A percentile compares a stretch with the other conserved stretches of the same genome.
These are phyloP conservation scores for Colletotrichum falcatum DNA, from an alignment of 2,329 filamentous ascomycete species.

Conservation along the genomic window DNA sequence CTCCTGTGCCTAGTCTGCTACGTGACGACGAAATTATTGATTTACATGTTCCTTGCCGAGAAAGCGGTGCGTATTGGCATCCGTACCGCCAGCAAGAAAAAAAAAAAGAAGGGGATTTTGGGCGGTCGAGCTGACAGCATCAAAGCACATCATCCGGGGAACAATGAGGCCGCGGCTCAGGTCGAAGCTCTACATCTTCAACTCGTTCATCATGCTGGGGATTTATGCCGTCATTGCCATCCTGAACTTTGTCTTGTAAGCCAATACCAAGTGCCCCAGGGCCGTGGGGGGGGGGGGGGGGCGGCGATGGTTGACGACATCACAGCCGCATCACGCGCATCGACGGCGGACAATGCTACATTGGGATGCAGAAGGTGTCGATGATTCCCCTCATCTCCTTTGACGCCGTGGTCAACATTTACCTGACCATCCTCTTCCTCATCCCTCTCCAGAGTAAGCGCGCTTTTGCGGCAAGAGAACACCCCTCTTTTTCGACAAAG, in stretches of 20 bases:
- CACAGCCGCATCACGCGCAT: constrained; percentile 68
- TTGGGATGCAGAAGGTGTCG: constrained; percentile 69
- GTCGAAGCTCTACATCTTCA: constrained; percentile 71
- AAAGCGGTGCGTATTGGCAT: constrained; percentile 62
- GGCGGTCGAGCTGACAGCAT: constrained; percentile 32
- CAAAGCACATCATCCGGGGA: constrained; percentile 68
- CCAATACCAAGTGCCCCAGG: not conserved
- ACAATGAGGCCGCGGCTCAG: constrained; percentile 62
- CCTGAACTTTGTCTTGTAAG: constrained; percentile 72
- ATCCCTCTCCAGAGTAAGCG: constrained; percentile 66
- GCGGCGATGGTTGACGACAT: not conserved
- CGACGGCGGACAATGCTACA: constrained; percentile 67
- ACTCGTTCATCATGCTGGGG: constrained; percentile 67
- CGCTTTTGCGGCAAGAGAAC: not conserved
- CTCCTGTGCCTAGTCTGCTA: constrained; percentile 72
- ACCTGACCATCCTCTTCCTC: constrained; percentile 72
- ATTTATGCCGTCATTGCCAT: constrained; percentile 61
- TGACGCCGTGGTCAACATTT: constrained; percentile 71
- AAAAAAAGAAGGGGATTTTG: too few species aligned
- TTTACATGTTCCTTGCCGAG: constrained; percentile 75
- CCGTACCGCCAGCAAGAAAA: too few species aligned
- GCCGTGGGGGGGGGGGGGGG: too few species aligned
- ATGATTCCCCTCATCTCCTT: constrained; percentile 73
- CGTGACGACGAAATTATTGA: constrained; percentile 72
- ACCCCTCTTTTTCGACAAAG: not conserved